Evolutionary conservation across 345 rosid genomes (phyloP), one percentile per base, ranked within the genome.

Genomic region (Hibiscus mutabilis): DNA sequence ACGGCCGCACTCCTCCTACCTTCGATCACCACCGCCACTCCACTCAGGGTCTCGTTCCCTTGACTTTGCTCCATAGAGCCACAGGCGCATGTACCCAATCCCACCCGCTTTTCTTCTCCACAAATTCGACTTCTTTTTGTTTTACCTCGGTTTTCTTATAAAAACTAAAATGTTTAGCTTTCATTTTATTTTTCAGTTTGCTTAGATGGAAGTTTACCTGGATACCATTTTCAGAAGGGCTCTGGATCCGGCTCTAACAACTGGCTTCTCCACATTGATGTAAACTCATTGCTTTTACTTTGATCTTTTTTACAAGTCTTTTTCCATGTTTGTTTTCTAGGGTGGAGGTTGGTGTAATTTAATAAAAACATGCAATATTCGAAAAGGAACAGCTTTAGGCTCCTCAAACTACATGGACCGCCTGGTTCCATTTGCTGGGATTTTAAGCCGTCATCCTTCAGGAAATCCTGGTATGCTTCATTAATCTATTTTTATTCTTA

Each of bases 241-340:
- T 89, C 82, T 1, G 90, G 92, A 55, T 88, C 86, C 69, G 96
- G 97, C 19, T 85, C 90, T 6, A 68, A 71, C 55, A 87, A 80
- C 64, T 94, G 98, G 97, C 70, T 94, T 52, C 84, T 94, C 79
- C 91, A 88, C 79, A 63, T 94, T 62, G 97, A 94, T 94, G 98
- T 89, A 27, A 42, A 42, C 6, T 42, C 19, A 6, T 22, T 64
- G 19, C 58, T 53, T 13, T 51, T n/a, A n/a, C 21, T 16, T 51
- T 51, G 12, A 11, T 3, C 13, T 12, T 42, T 11, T 64, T 9
- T 19, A 10, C 29, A 11, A 21, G 16, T 29, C 2, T 10, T 10
- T 40, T 58, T 24, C 6, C n/a, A 12, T 25, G 33, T 58, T 58
- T 58, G 35, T 6, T 13, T 13, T 24, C 40, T 71, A 88, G 93